Base-by-base conservation (phyloP, 805 yeast species). In the Candida odintsovae region DNA sequence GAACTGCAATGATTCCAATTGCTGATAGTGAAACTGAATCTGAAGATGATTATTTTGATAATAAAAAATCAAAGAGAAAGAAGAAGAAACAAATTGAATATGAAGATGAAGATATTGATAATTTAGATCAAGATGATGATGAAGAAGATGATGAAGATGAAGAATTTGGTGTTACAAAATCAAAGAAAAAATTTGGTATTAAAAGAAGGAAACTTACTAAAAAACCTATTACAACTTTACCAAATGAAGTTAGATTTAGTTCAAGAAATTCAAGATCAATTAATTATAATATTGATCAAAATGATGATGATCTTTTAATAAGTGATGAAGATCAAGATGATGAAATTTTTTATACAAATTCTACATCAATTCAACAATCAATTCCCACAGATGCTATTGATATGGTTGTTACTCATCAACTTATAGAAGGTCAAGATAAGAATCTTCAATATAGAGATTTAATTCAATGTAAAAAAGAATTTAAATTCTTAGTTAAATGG, bases 401-500 rank as follows among this genome's bases (percentile, higher is more conserved):
- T 48, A 51, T 67, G 47, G 80, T 83, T 23, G 67, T 83, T 45
- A 80, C 79, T 53, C 84, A 79, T 57, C 69, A 80, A 45, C 70
- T 71, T 3, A 60, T 62, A 16, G 75, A 64, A 16, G 44, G 44
- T 6, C 71, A 66, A 38, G 67, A 63, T 6, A 61, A 54, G 8
- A 66, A 61, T 37, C 52, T 56, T n/a, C 11, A 57, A 42, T 56
- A 25, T 63, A 36, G 63, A 60, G 70, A 72, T 45, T 52, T 80
- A 15, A 65, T 70, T 41, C 76, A 73, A 41, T 83, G 87, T 38
- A 84, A 83, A 55, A 68, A 69, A 43, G 80, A 78, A 49, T 83
- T 72, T 57, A 78, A 76, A 53, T 75, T 78, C 42, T 68, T 79
- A 55, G 76, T 94, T 56, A 94, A 94, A 68, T 94, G 99, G 99